phyloP scores from a whole-genome alignment of 768 basidiomycete species.

The Galerina marginata region DNA sequence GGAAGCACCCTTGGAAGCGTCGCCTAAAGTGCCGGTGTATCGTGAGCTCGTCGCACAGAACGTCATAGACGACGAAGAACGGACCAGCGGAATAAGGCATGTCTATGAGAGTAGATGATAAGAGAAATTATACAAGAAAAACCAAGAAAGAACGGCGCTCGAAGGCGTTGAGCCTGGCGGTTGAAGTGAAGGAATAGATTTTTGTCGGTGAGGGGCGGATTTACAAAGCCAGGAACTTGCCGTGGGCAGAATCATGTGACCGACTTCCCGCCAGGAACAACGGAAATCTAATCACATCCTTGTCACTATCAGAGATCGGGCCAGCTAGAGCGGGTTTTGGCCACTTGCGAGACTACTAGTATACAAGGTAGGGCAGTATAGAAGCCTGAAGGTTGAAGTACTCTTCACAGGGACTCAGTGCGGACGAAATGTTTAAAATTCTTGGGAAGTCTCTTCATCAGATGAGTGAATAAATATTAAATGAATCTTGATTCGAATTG shows the following conservation, averaged over 20 bases:
- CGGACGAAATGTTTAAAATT: too few species aligned
- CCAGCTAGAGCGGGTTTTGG: too few species aligned
- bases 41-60: conserved; percentile 50
- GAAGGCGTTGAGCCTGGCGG: conserved; percentile 17
- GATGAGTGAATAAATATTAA: too few species aligned
- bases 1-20: conserved; percentile 85
- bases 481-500: too few species aligned
- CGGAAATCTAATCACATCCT: too few species aligned
- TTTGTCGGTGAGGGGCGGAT: conserved; percentile 12
- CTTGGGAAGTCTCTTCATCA: too few species aligned
- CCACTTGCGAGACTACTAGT: too few species aligned
- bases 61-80: conserved; percentile 17
- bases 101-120: conserved; percentile 27
- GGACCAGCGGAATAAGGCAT: conserved; percentile 49
- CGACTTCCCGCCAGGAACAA: too few species aligned
- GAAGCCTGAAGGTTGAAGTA: too few species aligned
- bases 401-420: too few species aligned
- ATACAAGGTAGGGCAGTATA: too few species aligned
- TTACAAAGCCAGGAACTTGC: conserved; percentile 22
- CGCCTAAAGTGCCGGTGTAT: conserved; percentile 54
- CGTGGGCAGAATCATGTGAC: conserved; percentile 31
- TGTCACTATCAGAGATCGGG: too few species aligned
- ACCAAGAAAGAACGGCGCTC: conserved; percentile 10
- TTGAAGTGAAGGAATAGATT: conserved; percentile 22
- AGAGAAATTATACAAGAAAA: conserved; percentile 29